These are phyloP conservation scores for Nicotiana benthamiana DNA, from an alignment of 257 asterid genomes.

Conservation along the genomic window DNA sequence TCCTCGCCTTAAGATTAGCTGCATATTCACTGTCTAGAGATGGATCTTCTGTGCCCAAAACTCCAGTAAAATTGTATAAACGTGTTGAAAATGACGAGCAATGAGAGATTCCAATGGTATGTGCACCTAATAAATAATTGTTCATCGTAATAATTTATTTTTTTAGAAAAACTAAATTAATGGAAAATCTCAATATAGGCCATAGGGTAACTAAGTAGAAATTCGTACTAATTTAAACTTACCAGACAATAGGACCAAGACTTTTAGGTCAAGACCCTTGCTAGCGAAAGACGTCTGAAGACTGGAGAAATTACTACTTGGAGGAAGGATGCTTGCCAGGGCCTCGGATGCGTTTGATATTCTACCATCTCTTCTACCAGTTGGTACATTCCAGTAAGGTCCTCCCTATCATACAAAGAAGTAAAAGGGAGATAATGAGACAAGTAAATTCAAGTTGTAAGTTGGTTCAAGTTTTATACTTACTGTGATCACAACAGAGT, in stretches of 20 bases:
- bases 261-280: neutral
- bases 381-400: slow-evolving; percentile 16
- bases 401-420: slow-evolving; percentile 6
- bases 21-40: slow-evolving; percentile 30
- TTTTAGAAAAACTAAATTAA: neutral
- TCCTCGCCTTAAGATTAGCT: neutral
- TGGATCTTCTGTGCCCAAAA: neutral
- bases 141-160: neutral
- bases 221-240: neutral
- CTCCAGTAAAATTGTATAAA: slow-evolving; percentile 24
- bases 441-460: no score
- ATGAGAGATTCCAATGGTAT: slow-evolving; percentile 50
- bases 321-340: slow-evolving; percentile 33
- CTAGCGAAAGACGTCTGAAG: neutral
- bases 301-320: neutral
- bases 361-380: slow-evolving; percentile 21
- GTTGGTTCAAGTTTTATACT: neutral
- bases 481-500: slow-evolving; percentile 4
- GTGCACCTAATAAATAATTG: slow-evolving; percentile 35
- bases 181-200: neutral
- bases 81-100: slow-evolving; percentile 46
- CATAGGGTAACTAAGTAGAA: neutral
- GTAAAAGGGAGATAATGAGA: no score
- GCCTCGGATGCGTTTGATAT: slow-evolving; percentile 26
- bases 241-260: slow-evolving; percentile 13